Evolutionary conservation across 306 rosid species (phyloP), one percentile per base, ranked within the genome.

Genomic region (Quercus berberidifolia): DNA sequence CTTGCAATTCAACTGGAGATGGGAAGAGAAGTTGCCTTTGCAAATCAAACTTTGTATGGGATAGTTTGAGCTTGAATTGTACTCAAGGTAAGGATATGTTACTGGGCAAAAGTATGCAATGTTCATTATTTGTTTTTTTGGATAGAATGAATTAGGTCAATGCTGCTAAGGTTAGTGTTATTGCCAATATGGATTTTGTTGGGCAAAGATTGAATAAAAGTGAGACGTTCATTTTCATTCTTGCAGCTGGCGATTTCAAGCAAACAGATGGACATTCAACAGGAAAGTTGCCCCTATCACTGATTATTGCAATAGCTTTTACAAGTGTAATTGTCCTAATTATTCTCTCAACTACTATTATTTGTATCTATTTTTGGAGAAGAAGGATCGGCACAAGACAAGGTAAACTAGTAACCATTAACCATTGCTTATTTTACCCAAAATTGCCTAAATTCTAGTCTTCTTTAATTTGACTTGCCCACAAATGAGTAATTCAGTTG

Each of bases 1-100:
- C 80, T 77, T 92, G 97, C 85, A 87, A 79, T 78, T 78, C 73
- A 31, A 74, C 91, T 28, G 78, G 26, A 41, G 83, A 87, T 81
- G 89, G 90, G 74, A 78, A 70, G 54, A 84, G 80, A 59, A 85
- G 89, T 63, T 92, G 97, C 79, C 88, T 87, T 78, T 90, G 94
- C 87, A 63, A 80, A 9, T 38, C 80, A 79, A 70, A 83, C 58
- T 84, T 85, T 49, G 49, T 68, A 75, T 92, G 94, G 97, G 90
- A 90, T 82, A 73, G 90, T 82, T 81, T 82, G 83, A 83, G 69
- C 23, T 77, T 90, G 78, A 88, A 88, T 71, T 92, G 97, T 68
- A 87, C 85, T 59, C 54, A 13, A 70, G 92, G 94, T 90, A 81
- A 87, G 55, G 19, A 63, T 55, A 23, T 26, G n/a, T 1, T 58